Percentiles rank a stretch among this genome's conserved stretches.
phyloP scores from a whole-genome alignment of 164 flowering plant genomes.

The Sextonia rubra region DNA sequence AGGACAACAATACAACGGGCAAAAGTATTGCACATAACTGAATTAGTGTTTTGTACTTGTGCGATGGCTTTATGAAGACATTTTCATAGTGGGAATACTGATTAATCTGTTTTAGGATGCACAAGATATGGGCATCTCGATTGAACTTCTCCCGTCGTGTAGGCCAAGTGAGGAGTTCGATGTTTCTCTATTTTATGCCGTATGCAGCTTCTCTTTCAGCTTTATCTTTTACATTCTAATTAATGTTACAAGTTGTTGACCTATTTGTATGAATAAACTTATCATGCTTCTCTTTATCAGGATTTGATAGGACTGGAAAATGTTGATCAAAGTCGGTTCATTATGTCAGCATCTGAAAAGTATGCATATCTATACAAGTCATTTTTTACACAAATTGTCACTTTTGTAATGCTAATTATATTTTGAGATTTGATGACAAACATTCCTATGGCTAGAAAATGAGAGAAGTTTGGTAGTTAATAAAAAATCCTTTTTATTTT shows the following conservation, averaged over 20 bases:
- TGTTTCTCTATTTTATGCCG: slow-evolving; percentile 65
- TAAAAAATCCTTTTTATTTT: too few species aligned
- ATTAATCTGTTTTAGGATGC: slow-evolving; percentile 61
- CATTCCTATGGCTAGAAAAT: too few species aligned
- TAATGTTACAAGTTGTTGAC: background rate
- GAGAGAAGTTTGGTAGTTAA: too few species aligned
- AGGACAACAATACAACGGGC: slow-evolving; percentile 92
- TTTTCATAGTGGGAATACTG: background rate
- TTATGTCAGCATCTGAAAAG: slow-evolving; percentile 64
- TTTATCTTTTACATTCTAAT: slow-evolving; percentile 5
- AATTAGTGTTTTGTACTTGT: background rate
- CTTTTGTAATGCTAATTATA: too few species aligned
- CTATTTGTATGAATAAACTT: background rate
- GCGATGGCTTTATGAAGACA: background rate
- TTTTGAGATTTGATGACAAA: too few species aligned
- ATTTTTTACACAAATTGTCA: background rate
- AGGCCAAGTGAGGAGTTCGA: slow-evolving; percentile 60
- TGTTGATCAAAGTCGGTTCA: slow-evolving; percentile 49
- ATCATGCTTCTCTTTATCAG: slow-evolving; percentile 27
- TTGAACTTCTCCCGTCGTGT: slow-evolving; percentile 84
- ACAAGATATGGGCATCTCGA: slow-evolving; percentile 87
- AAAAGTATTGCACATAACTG: slow-evolving; percentile 42
- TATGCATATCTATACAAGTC: slow-evolving; percentile 20
- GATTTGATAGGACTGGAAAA: slow-evolving; percentile 74
- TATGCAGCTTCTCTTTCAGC: slow-evolving; percentile 28